Percentiles rank a stretch among this genome's conserved stretches.
These are phyloP conservation scores for Thelephora aurantiotincta DNA, from an alignment of 768 basidiomycete species.

Conservation along the genomic window DNA sequence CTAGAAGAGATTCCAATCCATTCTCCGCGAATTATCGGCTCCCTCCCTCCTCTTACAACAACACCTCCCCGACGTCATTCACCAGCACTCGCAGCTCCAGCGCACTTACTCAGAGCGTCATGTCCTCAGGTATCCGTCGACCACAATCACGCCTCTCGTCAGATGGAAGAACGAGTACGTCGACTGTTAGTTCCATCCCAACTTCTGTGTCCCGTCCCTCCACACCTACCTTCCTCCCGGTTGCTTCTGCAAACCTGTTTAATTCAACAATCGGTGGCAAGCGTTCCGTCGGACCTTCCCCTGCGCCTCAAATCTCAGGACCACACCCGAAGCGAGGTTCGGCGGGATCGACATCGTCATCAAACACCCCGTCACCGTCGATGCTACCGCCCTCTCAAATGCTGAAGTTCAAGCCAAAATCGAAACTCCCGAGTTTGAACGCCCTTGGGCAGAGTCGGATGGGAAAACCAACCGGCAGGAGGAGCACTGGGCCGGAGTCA, in stretches of 20 bases:
- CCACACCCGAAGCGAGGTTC: constrained; percentile 44
- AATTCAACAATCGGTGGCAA: constrained; percentile 34
- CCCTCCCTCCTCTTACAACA: constrained; percentile 30
- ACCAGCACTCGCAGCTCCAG: constrained; percentile 24
- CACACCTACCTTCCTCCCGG: constrained; percentile 66
- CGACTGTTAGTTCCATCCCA: constrained; percentile 44
- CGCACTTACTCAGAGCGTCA: constrained; percentile 25
- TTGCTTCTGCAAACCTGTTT: constrained; percentile 41
- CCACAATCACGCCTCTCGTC: constrained; percentile 65
- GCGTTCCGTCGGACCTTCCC: constrained; percentile 38
- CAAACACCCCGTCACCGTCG: constrained; percentile 9
- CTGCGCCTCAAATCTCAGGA: constrained; percentile 11
- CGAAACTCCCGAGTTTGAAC: constrained; percentile 11
- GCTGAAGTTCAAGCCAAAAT: constrained; percentile 8
- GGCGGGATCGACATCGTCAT: constrained; percentile 32
- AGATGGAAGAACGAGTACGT: constrained; percentile 26
- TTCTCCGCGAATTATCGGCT: constrained; percentile 36
- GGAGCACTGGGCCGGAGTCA: constrained; percentile 13
- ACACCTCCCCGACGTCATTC: constrained; percentile 25
- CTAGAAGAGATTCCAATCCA: constrained; percentile 42
- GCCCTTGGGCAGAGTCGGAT: constrained; percentile 18
- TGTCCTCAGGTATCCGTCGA: constrained; percentile 35
- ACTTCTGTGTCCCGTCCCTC: constrained; percentile 57
- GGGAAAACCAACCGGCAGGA: constrained; percentile 11
- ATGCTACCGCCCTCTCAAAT: constrained; percentile 3